These are phyloP conservation scores for Cladosporium halotolerans DNA, from an alignment of 2,329 filamentous ascomycete species.

Conservation along the genomic window DNA sequence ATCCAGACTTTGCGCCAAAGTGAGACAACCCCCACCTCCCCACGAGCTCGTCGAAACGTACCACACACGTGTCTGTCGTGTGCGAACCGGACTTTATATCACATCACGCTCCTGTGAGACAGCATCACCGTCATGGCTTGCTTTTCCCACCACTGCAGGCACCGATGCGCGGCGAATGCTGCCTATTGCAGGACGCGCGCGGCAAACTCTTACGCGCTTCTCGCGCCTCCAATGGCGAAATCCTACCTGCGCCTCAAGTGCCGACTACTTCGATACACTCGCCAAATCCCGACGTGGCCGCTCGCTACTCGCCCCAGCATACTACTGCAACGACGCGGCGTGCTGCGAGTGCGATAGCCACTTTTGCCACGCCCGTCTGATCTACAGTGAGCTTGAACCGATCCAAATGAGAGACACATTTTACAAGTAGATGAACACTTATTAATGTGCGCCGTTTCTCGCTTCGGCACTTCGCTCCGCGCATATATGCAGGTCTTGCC, in stretches of 20 bases:
- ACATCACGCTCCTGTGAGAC: no score
- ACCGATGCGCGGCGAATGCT: neutral
- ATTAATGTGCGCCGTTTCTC: neutral
- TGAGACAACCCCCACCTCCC: conserved; percentile 2
- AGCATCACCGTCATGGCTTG: no score
- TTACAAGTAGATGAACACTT: no score
- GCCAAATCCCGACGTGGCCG: no score
- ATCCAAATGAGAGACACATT: no score
- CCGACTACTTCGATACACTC: neutral
- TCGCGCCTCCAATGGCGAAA: neutral
- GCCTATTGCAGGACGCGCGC: neutral
- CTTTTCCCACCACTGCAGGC: neutral
- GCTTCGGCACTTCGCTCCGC: conserved; percentile 5
- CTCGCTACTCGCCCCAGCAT: no score
- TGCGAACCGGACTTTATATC: no score
- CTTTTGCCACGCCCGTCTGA: no score
- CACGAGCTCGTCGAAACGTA: conserved; percentile 2
- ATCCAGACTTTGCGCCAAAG: neutral
- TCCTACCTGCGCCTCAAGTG: neutral
- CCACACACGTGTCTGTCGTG: no score
- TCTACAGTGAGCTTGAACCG: no score
- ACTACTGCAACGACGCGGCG: no score
- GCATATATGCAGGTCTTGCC: neutral
- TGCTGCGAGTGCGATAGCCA: no score
- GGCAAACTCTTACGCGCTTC: neutral